Conservation (phyloP, 352 stramenopile genomes). For the Aphanomyces euteiches region DNA sequence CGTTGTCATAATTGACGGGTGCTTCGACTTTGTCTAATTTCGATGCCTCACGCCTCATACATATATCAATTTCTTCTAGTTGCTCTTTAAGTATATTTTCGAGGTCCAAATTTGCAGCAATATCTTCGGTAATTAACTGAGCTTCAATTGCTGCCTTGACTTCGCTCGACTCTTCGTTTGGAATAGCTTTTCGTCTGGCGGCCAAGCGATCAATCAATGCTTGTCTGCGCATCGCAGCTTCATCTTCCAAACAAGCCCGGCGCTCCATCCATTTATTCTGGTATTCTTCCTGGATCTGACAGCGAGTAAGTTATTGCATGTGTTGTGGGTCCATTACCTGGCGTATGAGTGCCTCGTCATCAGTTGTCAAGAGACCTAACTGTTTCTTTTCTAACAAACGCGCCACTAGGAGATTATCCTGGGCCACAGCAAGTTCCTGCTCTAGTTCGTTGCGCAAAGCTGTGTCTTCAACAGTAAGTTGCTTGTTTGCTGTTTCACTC, state of each 20-base stretch:
- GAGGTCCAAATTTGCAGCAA: slow-evolving; percentile 29
- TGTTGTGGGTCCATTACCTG: background rate
- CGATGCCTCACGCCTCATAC: background rate
- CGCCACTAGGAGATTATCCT: slow-evolving; percentile 20
- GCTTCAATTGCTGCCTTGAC: slow-evolving; percentile 28
- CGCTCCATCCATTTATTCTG: slow-evolving; percentile 11
- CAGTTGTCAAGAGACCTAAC: background rate
- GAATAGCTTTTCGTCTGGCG: slow-evolving; percentile 23
- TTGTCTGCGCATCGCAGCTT: slow-evolving; percentile 32
- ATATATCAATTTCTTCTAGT: slow-evolving; percentile 31
- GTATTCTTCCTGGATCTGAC: slow-evolving; percentile 1
- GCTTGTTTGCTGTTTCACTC: slow-evolving; percentile 9
- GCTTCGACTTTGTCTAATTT: slow-evolving; percentile 7
- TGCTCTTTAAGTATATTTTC: slow-evolving; percentile 22
- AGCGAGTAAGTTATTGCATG: too few species aligned
- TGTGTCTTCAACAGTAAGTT: slow-evolving; percentile 12
- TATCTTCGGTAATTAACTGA: background rate
- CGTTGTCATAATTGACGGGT: slow-evolving; percentile 34
- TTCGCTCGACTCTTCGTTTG: slow-evolving; percentile 31
- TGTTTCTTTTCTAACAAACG: background rate
- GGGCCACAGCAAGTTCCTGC: background rate
- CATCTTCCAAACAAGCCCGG: slow-evolving; percentile 35
- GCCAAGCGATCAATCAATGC: slow-evolving; percentile 30
- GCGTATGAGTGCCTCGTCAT: background rate
- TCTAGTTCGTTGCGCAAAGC: slow-evolving; percentile 4